Evolutionary conservation across 306 rosid genomes (phyloP).

Genomic region (Vigna angularis): DNA sequence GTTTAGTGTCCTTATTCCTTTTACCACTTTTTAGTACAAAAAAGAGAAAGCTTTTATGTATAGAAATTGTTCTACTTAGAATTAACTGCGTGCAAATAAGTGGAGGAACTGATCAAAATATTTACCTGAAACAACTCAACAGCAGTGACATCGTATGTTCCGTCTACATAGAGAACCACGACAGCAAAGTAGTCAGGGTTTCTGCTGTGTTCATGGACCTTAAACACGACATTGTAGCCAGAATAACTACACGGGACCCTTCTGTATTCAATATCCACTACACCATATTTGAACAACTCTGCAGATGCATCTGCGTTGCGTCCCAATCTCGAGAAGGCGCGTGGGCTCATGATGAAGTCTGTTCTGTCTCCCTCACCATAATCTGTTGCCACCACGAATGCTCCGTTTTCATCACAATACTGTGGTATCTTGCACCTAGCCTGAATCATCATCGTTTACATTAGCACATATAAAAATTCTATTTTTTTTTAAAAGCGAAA

Average conservation of each 20-base stretch:
- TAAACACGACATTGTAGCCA: conserved; percentile 48
- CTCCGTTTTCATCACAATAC: conserved; percentile 52
- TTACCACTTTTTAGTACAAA: no score
- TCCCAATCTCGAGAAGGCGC: conserved; percentile 45
- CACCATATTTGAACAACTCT: conserved; percentile 52
- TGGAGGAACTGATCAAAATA: background rate
- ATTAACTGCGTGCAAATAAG: background rate
- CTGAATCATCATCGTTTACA: conserved; percentile 31
- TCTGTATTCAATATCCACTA: conserved; percentile 52
- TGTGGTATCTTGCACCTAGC: conserved; percentile 51
- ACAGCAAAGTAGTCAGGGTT: conserved; percentile 70
- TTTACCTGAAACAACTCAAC: conserved; percentile 66
- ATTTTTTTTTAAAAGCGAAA: background rate
- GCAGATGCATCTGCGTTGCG: conserved; percentile 44
- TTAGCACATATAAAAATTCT: background rate
- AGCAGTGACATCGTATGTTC: conserved; percentile 67
- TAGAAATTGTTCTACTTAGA: background rate
- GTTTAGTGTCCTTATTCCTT: no score
- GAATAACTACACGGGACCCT: conserved; percentile 59
- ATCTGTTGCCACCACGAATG: conserved; percentile 56
- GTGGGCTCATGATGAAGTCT: conserved; percentile 56
- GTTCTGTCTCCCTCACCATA: conserved; percentile 59
- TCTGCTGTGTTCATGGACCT: conserved; percentile 69
- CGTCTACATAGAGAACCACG: conserved; percentile 50
- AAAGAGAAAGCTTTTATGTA: background rate